Base-by-base conservation (phyloP, 192 early-diverging fungal genomes). In the Chytriomyces sp. region DNA sequence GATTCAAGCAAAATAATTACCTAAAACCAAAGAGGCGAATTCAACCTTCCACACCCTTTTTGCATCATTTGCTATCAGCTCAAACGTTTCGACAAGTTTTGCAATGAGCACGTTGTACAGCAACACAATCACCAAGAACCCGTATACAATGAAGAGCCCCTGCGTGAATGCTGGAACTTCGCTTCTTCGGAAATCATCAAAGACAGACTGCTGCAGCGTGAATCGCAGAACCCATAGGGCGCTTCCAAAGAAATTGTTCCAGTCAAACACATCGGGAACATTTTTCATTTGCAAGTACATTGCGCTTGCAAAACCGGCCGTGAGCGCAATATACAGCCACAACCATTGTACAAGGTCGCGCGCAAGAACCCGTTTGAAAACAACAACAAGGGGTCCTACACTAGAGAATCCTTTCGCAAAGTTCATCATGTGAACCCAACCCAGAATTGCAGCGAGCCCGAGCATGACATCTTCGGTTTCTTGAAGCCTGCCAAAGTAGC, bases 51-150 rank as follows among this genome's bases (percentile, higher is more conserved):
- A 78, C 4, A 62, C 64, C 57, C 69, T 11, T 61, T 72, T 68
- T 5, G 53, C 43, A 26, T 78, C 77, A 28, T 16, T 8, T 10
- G 9, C 62, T 9, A 73, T 62, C 13, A 8, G 7, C 6, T 46
- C 28, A 59, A 72, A 78, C 13, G 77, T 78, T 8, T 64, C 66
- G 23, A 45, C 59, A 16, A 78, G 69, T 44, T 53, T 78, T 2
- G 77, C 77, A 72, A 78, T 78, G 20, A 78, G 60, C 7, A 78
- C 69, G 44, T 78, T 78, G 45, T 57, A 7, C 20, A 78, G 61
- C 7, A 78, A 2, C n/a, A 78, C 66, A 28, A 68, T 43, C 23
- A 18, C 43, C 35, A 61, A 7, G 48, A 78, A 64, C 9, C 20
- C 23, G 35, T 66, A 66, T 3, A 63, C 69, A 20, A 78, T 11